A percentile compares a stretch with the other conserved stretches of the same genome.
These are phyloP conservation scores for Vaccinium darrowii DNA, from an alignment of 148 eudicot genomes.

Conservation along the genomic window DNA sequence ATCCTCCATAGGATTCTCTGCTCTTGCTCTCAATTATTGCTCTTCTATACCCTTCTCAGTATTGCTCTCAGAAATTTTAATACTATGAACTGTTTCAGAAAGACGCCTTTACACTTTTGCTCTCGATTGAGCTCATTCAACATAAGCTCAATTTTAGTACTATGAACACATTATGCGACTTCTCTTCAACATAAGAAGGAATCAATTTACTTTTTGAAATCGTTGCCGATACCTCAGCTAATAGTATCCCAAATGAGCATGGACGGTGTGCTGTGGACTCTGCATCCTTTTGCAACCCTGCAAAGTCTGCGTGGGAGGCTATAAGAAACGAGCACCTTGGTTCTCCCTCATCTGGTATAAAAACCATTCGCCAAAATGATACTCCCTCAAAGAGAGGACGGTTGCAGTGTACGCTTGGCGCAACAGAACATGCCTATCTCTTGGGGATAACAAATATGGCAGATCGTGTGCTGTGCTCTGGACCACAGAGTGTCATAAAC, in stretches of 20 bases:
- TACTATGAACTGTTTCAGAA: neutral
- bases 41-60: neutral
- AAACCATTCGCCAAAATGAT: too few species aligned
- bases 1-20: neutral
- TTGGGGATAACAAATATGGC: too few species aligned
- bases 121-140: neutral
- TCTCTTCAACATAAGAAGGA: neutral
- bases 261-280: neutral
- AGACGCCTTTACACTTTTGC: neutral
- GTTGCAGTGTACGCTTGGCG: too few species aligned
- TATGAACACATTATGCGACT: neutral
- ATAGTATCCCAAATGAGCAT: neutral
- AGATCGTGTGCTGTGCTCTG: too few species aligned
- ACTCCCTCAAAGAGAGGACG: too few species aligned
- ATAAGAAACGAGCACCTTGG: too few species aligned
- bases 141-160: too few species aligned
- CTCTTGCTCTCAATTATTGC: neutral
- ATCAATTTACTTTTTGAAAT: neutral
- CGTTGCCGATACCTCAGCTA: neutral
- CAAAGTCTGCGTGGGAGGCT: too few species aligned
- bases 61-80: neutral
- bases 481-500: too few species aligned
- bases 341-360: neutral
- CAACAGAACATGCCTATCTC: too few species aligned
- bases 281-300: too few species aligned